Conservation (phyloP, 441 rosid genomes). For the Euphorbia celastroides region DNA sequence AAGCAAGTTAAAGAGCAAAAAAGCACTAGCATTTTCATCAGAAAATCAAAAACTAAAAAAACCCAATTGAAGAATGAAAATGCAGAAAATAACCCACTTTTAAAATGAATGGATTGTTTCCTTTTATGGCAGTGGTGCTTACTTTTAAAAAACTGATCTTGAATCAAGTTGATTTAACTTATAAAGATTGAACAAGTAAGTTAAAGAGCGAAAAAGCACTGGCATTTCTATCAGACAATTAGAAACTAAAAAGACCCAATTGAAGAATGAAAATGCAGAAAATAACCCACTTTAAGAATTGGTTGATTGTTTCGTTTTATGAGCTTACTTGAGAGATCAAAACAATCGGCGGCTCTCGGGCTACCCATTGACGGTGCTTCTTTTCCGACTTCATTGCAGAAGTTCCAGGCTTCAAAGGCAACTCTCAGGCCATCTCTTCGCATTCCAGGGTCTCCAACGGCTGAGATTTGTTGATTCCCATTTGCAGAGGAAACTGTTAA, state of each 20-base stretch:
- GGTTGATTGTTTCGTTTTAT: slow-evolving; percentile 13
- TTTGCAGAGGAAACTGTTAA: slow-evolving; percentile 13
- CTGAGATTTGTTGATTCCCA: slow-evolving; percentile 27
- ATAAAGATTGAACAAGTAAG: no score
- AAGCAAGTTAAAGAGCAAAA: no score
- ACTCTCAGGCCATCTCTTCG: slow-evolving; percentile 48
- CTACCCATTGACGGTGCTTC: slow-evolving; percentile 57
- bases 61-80: no score
- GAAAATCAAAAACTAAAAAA: no score
- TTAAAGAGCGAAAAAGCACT: background rate
- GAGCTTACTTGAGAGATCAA: slow-evolving; percentile 36
- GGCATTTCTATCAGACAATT: background rate
- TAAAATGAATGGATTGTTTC: no score
- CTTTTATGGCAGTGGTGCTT: no score
- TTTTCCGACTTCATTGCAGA: slow-evolving; percentile 67
- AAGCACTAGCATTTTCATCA: no score
- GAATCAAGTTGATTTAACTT: no score
- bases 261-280: background rate
- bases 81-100: no score
- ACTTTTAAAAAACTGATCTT: no score
- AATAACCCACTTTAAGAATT: slow-evolving; percentile 14
- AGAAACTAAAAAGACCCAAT: background rate
- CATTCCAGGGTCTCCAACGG: slow-evolving; percentile 65
- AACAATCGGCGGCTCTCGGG: slow-evolving; percentile 75
- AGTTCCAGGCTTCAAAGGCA: slow-evolving; percentile 68